Conservation (phyloP, 2,329 filamentous ascomycete genomes). For the Hypoxylon sp. region DNA sequence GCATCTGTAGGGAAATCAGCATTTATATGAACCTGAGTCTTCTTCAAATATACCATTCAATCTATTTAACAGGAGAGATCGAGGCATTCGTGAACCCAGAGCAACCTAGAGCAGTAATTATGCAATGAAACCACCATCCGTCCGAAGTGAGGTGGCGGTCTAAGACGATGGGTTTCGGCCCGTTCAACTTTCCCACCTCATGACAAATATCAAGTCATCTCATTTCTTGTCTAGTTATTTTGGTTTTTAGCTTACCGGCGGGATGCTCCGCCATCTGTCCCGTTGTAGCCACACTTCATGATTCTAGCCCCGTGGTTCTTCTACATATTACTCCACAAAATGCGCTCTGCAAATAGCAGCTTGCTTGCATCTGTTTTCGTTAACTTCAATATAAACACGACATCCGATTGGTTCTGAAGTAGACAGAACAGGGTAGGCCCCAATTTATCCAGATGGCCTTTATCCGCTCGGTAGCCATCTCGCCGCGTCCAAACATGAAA, state of each 20-base stretch:
- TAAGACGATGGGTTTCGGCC: conserved; percentile 9
- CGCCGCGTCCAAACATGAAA: conserved; percentile 37
- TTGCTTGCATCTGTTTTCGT: conserved; percentile 14
- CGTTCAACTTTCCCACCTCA: conserved; percentile 5
- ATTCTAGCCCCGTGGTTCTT: conserved; percentile 20
- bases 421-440: conserved; percentile 7
- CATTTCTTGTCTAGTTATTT: not conserved
- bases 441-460: conserved; percentile 40
- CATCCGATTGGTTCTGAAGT: conserved; percentile 24
- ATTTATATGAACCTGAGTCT: not conserved
- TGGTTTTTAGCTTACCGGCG: not conserved
- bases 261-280: conserved; percentile 5
- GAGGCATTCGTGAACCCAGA: not conserved
- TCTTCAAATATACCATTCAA: not conserved
- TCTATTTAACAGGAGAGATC: not conserved
- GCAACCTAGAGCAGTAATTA: not conserved
- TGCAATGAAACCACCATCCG: conserved; percentile 24
- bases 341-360: conserved; percentile 3
- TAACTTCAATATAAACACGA: conserved; percentile 18
- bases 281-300: not conserved
- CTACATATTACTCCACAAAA: conserved; percentile 18
- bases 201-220: conserved; percentile 30
- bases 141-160: conserved; percentile 15
- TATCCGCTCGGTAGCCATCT: conserved; percentile 44
- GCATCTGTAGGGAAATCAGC: not conserved